Evolutionary conservation across 805 yeast species (phyloP), one percentile per base, ranked within the genome.

Genomic region (Wickerhamiella domercqiae): DNA sequence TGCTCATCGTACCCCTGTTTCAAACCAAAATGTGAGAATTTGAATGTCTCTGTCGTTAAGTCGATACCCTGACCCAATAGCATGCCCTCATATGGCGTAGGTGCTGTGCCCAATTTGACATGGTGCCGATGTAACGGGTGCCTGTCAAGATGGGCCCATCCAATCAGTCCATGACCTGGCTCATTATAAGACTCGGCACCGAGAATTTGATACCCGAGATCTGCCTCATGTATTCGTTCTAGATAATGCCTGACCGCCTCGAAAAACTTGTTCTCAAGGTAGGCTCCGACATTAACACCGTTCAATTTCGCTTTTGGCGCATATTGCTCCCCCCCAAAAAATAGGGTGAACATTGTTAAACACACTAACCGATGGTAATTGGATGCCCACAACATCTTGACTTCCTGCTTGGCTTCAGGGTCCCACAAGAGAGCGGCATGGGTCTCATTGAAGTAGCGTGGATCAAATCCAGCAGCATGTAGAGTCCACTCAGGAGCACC

Each of bases 401-500:
- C 63, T 55, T 7, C 63, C 53, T 41, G 36, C 26, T 36, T 26
- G 7, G 36, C 40, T 52, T 63, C 65, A 14, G 60, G 53, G 47
- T 78, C 75, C 53, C 86, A 94, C 16, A 83, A 53, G 24, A 81
- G 55, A 0, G 95, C 87, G 1, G 94, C 93, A 41, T 78, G 81
- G 3, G 90, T 80, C 2, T 47, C 63, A 1, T 67, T 57, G 49
- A 90, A 81, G 28, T 41, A 37, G n/a, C 42, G 42, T 15, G 93
- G 93, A 41, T 86, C 71, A 34, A 86, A 60, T 0, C 95, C 95
- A 1, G 86, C 93, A n/a, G 87, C 86, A 48, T 78, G 75, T 6
- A 83, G 57, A 0, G 95, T 84, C 96, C 96, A 84, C 52, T 79
- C 47, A 0, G 96, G 95, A 5, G 95, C 94, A 15, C 96, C 96